Evolutionary conservation across 148 eudicot species (phyloP).

Genomic region (Heliamphora exappendiculata): DNA sequence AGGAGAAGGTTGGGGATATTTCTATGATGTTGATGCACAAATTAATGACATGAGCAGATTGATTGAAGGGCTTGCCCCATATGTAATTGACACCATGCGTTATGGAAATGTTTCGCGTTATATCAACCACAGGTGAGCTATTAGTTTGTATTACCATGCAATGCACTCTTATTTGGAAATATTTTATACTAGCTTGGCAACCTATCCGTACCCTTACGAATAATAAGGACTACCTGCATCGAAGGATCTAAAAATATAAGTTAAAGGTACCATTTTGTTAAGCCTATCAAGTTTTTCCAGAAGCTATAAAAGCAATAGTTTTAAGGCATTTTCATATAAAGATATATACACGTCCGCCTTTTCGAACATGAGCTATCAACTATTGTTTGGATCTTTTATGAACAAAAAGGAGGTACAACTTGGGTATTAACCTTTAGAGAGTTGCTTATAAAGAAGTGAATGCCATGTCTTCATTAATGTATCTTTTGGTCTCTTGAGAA

Average conservation of each 20-base stretch:
- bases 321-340: background rate
- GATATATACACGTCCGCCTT: background rate
- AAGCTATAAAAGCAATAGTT: background rate
- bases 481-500: background rate
- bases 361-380: background rate
- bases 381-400: background rate
- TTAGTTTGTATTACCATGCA: slow-evolving; percentile 1
- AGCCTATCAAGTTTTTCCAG: background rate
- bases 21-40: slow-evolving; percentile 50
- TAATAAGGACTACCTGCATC: background rate
- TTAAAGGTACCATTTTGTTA: background rate
- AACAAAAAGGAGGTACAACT: background rate
- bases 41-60: slow-evolving; percentile 43
- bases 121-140: slow-evolving; percentile 87
- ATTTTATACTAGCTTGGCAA: background rate
- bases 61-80: slow-evolving; percentile 47
- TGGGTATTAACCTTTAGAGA: background rate
- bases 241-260: background rate
- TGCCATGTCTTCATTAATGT: background rate
- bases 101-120: slow-evolving; percentile 89
- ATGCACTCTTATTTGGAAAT: background rate
- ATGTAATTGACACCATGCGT: slow-evolving; percentile 60
- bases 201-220: background rate
- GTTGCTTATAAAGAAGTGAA: background rate
- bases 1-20: slow-evolving; percentile 45